Conservation (phyloP, 2,329 filamentous ascomycete genomes). For the Nigrospora osmanthi region DNA sequence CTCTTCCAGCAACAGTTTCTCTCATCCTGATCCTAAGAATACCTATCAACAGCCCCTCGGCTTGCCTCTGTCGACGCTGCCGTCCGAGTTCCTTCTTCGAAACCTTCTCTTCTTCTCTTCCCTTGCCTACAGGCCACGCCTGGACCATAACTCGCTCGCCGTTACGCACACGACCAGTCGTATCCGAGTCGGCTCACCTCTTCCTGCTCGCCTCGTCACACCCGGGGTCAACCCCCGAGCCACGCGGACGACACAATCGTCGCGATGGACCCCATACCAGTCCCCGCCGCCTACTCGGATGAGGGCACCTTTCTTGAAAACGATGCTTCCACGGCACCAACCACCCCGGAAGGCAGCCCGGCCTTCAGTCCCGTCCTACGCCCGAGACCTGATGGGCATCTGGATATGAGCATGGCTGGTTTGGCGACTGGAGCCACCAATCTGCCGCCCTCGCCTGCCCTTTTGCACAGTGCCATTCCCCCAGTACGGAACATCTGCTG, state of each 20-base stretch:
- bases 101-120: no score
- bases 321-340: constrained; percentile 31
- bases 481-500: constrained; percentile 27
- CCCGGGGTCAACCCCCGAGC: background rate
- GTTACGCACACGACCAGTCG: no score
- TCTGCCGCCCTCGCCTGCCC: constrained; percentile 7
- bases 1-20: no score
- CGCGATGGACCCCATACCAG: constrained; percentile 12
- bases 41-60: no score
- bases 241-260: background rate
- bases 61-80: no score
- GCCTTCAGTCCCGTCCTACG: constrained; percentile 32
- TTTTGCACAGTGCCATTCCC: constrained; percentile 5
- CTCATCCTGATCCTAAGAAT: no score
- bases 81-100: no score
- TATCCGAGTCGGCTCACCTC: no score
- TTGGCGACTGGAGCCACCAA: constrained; percentile 6
- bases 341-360: constrained; percentile 33
- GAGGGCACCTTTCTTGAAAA: constrained; percentile 18
- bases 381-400: constrained; percentile 11
- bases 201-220: no score
- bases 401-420: constrained; percentile 7
- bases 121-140: no score
- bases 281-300: constrained; percentile 17
- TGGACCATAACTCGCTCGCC: no score